Percentiles rank a stretch among this genome's conserved stretches.
These are phyloP conservation scores for Solanum stenotomum DNA, from an alignment of 257 asterid species.

Conservation along the genomic window DNA sequence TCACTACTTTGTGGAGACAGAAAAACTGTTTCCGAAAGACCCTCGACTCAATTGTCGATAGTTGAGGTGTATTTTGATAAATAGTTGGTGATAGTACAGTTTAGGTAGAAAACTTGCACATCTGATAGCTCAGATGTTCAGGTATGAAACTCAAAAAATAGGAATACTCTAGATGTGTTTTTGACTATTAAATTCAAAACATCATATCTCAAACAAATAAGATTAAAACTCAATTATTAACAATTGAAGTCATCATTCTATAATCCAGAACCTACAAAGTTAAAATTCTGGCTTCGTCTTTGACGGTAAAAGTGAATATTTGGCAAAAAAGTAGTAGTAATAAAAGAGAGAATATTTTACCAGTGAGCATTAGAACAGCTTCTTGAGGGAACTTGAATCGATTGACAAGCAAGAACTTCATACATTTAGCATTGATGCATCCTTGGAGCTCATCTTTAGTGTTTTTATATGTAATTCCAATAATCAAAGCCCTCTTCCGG, in stretches of 20 bases:
- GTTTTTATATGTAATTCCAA: conserved; percentile 60
- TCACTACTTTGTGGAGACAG: background rate
- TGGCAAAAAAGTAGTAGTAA: background rate
- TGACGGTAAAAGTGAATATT: background rate
- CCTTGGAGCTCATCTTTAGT: conserved; percentile 63
- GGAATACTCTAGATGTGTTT: too few relatives aligned
- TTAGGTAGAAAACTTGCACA: too few relatives aligned
- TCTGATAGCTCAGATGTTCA: background rate
- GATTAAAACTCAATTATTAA: background rate
- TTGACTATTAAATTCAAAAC: background rate
- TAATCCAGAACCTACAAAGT: background rate
- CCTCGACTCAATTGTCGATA: too few relatives aligned
- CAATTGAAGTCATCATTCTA: background rate
- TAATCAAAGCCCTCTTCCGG: conserved; percentile 71
- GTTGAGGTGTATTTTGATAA: background rate
- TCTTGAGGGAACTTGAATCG: conserved; percentile 66
- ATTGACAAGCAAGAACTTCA: conserved; percentile 56
- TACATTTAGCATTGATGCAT: conserved; percentile 79
- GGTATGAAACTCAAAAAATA: background rate
- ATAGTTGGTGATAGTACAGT: background rate
- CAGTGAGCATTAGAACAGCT: conserved; percentile 82
- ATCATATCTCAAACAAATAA: background rate
- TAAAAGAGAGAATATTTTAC: conserved; percentile 20
- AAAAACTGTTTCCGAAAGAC: too few relatives aligned
- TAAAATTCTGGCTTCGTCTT: background rate